Evolutionary conservation across 1,284 basidiomycete species (phyloP).

Genomic region (Agaricales sp.): DNA sequence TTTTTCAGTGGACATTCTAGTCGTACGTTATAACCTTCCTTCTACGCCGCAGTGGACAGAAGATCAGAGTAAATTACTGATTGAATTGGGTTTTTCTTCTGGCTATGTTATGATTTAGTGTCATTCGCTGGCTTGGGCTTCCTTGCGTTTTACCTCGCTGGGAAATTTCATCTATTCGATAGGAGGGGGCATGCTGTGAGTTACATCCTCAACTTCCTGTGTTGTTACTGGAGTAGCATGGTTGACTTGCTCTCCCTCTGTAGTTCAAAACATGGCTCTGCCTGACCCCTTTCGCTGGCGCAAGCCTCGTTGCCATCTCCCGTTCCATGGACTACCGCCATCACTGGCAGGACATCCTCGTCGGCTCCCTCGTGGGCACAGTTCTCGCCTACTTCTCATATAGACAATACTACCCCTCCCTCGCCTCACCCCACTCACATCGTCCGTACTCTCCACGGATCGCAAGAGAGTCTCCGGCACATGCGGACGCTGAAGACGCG

Average conservation of each 20-base stretch:
- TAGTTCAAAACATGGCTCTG: slow-evolving; percentile 61
- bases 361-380: slow-evolving; percentile 41
- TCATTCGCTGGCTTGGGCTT: slow-evolving; percentile 71
- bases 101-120: slow-evolving; percentile 24
- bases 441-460: slow-evolving; percentile 23
- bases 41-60: neutral
- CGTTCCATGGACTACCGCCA: slow-evolving; percentile 61
- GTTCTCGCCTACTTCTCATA: slow-evolving; percentile 38
- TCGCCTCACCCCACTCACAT: slow-evolving; percentile 25
- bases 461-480: neutral
- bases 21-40: slow-evolving; percentile 22
- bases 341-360: slow-evolving; percentile 45
- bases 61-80: no score
- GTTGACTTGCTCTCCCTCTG: slow-evolving; percentile 6
- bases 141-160: slow-evolving; percentile 60
- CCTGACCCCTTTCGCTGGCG: slow-evolving; percentile 49
- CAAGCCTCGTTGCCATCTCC: slow-evolving; percentile 57
- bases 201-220: slow-evolving; percentile 12
- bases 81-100: no score
- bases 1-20: slow-evolving; percentile 74
- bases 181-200: slow-evolving; percentile 44
- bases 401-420: slow-evolving; percentile 29
- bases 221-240: neutral
- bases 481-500: no score
- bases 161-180: slow-evolving; percentile 72